Evolutionary conservation across 345 rosid species (phyloP).

Genomic region (Eucalyptus cladocalyx): DNA sequence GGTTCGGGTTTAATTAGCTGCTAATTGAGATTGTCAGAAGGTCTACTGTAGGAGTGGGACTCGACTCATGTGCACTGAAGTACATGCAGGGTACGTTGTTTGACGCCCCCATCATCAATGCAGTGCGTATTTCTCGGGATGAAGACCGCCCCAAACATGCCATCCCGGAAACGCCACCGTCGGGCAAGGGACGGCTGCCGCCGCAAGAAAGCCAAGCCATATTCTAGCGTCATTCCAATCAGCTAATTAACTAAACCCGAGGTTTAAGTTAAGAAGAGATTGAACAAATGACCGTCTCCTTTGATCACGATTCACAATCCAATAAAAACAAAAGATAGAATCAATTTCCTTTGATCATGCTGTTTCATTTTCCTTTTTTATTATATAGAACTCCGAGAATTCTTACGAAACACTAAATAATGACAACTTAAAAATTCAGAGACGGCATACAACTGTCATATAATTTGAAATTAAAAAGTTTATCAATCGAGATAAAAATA

Average conservation of each 20-base stretch:
- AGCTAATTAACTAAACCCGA: not conserved
- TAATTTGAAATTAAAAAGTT: no score
- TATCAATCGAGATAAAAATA: not conserved
- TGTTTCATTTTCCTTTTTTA: not conserved
- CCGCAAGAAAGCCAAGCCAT: not conserved
- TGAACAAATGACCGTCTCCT: not conserved
- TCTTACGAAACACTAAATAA: not conserved
- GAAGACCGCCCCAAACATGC: not conserved
- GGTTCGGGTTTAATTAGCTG: not conserved
- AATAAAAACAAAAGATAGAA: rapidly evolving
- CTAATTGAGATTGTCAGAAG: not conserved
- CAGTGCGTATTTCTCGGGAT: not conserved
- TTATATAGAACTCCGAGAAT: not conserved
- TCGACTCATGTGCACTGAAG: not conserved
- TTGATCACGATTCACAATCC: not conserved
- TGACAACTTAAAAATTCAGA: not conserved
- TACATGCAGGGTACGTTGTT: not conserved
- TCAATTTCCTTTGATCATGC: not conserved
- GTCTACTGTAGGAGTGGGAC: not conserved
- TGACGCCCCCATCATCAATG: not conserved
- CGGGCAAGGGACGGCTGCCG: not conserved
- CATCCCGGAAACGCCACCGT: not conserved
- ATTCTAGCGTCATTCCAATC: not conserved
- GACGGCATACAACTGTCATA: not conserved
- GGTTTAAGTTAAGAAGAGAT: not conserved